Conservation (phyloP, 192 early-diverging fungal genomes). For the Coemansia sp. region DNA sequence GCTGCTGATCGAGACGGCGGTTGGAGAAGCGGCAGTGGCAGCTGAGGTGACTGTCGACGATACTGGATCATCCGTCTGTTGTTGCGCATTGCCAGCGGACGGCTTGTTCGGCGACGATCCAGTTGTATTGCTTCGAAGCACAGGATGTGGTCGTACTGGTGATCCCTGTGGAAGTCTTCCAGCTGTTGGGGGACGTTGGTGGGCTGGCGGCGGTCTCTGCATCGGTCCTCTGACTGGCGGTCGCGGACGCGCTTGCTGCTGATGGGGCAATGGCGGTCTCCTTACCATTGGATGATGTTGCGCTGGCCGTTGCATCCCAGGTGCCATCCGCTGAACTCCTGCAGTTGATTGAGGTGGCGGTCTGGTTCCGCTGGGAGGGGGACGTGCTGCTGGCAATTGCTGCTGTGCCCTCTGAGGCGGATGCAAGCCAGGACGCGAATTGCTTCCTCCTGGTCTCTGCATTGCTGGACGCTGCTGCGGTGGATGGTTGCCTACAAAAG, state of each 20-base stretch:
- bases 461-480: constrained; percentile 4
- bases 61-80: background rate
- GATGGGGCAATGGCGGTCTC: background rate
- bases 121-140: background rate
- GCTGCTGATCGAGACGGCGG: constrained; percentile 2
- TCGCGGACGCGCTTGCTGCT: constrained; percentile 11
- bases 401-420: background rate
- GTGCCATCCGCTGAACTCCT: constrained; percentile 2
- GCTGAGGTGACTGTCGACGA: background rate
- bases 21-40: background rate
- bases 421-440: background rate
- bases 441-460: background rate
- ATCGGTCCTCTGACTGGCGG: background rate
- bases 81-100: background rate
- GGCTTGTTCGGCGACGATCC: background rate
- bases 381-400: background rate
- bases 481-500: background rate
- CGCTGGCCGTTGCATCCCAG: background rate
- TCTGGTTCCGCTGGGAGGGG: background rate
- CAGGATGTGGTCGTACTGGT: background rate
- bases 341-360: constrained; percentile 3
- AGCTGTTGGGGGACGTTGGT: background rate
- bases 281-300: background rate
- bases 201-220: background rate
- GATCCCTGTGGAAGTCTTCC: background rate